A percentile compares a stretch with the other conserved stretches of the same genome.
These are phyloP conservation scores for Fibroporia radiculosa DNA, from an alignment of 768 basidiomycete genomes.

Conservation along the genomic window DNA sequence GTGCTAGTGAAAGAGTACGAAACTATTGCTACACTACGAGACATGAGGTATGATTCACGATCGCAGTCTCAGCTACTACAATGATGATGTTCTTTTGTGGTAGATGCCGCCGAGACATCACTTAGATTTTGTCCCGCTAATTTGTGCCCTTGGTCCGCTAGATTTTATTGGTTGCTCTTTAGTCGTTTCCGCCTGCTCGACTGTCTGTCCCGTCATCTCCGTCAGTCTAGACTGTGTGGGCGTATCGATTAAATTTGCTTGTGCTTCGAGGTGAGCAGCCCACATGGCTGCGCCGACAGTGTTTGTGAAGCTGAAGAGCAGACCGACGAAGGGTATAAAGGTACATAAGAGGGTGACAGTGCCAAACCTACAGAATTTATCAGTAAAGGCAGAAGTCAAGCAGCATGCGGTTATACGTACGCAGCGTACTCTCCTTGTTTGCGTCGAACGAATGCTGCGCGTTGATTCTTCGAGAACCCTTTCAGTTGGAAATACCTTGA, in stretches of 20 bases:
- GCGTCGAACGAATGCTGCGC: slow-evolving; percentile 37
- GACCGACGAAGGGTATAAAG: slow-evolving; percentile 52
- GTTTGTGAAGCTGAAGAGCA: slow-evolving; percentile 54
- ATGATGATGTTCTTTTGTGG: too few species aligned
- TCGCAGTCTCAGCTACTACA: too few species aligned
- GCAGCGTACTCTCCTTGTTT: slow-evolving; percentile 56
- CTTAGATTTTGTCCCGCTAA: too few species aligned
- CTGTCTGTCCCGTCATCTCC: too few species aligned
- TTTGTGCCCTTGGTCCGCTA: too few species aligned
- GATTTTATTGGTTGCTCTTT: too few species aligned
- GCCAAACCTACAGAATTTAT: slow-evolving; percentile 40
- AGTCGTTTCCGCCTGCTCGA: too few species aligned
- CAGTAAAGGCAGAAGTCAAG: not conserved
- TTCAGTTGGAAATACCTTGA: slow-evolving; percentile 66
- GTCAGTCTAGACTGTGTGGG: too few species aligned
- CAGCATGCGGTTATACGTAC: slow-evolving; percentile 29
- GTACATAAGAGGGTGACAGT: slow-evolving; percentile 49
- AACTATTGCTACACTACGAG: too few species aligned
- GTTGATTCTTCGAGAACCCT: slow-evolving; percentile 36
- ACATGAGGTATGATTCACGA: too few species aligned
- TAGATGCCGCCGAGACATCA: too few species aligned
- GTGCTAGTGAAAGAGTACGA: too few species aligned
- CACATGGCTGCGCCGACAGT: slow-evolving; percentile 67
- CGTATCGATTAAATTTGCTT: slow-evolving; percentile 17
- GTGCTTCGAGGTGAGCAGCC: slow-evolving; percentile 55